Evolutionary conservation across 1,284 basidiomycete species (phyloP), one percentile per base, ranked within the genome.

Genomic region (Vanrija sp.): DNA sequence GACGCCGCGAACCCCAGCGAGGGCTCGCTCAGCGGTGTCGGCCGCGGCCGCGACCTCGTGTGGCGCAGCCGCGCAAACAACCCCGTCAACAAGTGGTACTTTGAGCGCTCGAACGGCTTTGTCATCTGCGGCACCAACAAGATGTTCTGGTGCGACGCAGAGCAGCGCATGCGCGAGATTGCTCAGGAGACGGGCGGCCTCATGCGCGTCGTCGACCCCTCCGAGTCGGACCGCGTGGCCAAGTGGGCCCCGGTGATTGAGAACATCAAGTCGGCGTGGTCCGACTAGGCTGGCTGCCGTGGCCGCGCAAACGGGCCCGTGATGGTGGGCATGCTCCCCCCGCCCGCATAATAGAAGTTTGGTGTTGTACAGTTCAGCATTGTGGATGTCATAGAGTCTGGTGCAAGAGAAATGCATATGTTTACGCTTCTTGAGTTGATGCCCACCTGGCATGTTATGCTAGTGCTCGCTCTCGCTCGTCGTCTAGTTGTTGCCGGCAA

Each of bases 71-170:
- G 96, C 51, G 82, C 85, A 10, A 83, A 95, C 75, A 99, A 99
- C 73, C 93, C 93, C 0, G 86, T 98, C 51, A 99, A 99, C 77
- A 95, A 94, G 75, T 99, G 96, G 96, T 99, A 99, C 77, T 97
- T 92, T 66, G 96, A 99, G 73, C 85, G 96, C 35, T 88, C 86
- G 68, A 89, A 88, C 43, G 96, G 96, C 9, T 95, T 97, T 75
- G 64, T 93, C 36, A 65, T 51, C 49, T 66, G 63, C 22, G 87
- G 85, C 20, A 78, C 82, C 39, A 98, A 90, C 93, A 85, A 88
- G 53, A 77, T 99, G 65, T 99, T 99, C 78, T 99, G 96, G 96
- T 97, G 93, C 73, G 95, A 98, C 76, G 92, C 88, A 1, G 96
- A 99, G 78, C 66, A 76, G 60, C 60, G 68, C 53, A 63, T 72